Base-by-base conservation (phyloP, 495 filamentous ascomycete species). In the Monascus purpureus region DNA sequence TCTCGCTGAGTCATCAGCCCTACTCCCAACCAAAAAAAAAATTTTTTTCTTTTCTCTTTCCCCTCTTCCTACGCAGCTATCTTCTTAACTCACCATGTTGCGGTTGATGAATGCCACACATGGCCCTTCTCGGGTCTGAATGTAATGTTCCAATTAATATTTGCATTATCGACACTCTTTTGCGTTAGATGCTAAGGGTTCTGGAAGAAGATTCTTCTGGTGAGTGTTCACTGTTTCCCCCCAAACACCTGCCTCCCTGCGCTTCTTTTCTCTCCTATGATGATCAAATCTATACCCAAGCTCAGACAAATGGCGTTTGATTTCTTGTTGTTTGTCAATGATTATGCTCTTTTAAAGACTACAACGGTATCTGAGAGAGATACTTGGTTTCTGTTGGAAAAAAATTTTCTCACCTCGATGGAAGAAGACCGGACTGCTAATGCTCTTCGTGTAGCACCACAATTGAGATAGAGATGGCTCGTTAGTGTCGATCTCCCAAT, bases 281-380 rank as follows among this genome's bases (percentile, higher is more conserved):
- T 64, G 53, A 63, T 22, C 51, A 50, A 32, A 46, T n/a, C 41
- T 47, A 53, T 47, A 55, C 20, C 32, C 41, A 54, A 54, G 53
- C 61, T 53, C 52, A 70, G 65, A 63, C 56, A 55, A 34, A 46
- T 41, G 67, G 66, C 63, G 67, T 67, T 68, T 77, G 73, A 79
- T 75, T 80, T 83, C 75, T 73, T 64, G 59, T 73, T 61, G 65
- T 70, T 72, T 63, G 63, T 70, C 80, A 48, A 65, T 93, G 85
- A 69, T 67, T 62, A 72, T 66, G 55, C 52, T 52, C 56, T 51
- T 71, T 72, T 68, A 72, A 68, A 80, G 84, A 93, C 86, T 94
- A 93, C 86, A 92, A 93, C 86, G 86, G 86, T 94, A 93, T 94
- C 86, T 93, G 86, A 93, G 72, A 68, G 66, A 59, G 60, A 42